These are phyloP conservation scores for Podaxis carcinomalis DNA, from an alignment of 768 basidiomycete species.

Conservation along the genomic window DNA sequence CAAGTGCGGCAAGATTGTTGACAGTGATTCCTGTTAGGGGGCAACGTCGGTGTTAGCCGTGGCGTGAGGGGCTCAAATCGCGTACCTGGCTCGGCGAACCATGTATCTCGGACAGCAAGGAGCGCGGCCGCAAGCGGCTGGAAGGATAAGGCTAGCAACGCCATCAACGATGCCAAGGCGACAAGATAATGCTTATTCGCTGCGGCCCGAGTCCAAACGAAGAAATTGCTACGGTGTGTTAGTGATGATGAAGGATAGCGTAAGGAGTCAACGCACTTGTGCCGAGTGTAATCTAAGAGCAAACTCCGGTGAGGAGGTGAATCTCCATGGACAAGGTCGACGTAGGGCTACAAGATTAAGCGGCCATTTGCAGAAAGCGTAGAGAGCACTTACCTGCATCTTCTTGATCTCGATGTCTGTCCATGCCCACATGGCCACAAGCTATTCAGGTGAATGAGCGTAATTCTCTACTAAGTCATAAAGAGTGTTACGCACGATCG, in stretches of 20 bases:
- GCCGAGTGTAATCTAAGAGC: conserved; percentile 50
- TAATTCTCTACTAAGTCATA: not conserved
- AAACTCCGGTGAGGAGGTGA: conserved; percentile 48
- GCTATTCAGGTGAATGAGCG: conserved; percentile 17
- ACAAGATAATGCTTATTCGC: conserved; percentile 49
- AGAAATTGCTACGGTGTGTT: conserved; percentile 33
- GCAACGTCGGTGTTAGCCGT: not conserved
- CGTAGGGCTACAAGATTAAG: conserved; percentile 39
- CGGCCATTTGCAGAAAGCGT: not conserved
- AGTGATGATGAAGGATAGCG: not conserved
- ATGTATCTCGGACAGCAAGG: conserved; percentile 43
- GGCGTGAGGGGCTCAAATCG: not conserved
- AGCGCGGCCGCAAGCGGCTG: conserved; percentile 52
- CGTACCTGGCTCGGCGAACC: conserved; percentile 37
- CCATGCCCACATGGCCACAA: conserved; percentile 52
- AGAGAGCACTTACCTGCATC: conserved; percentile 39
- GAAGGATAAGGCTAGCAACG: conserved; percentile 40
- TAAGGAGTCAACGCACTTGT: conserved; percentile 30
- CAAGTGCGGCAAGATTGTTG: conserved; percentile 33
- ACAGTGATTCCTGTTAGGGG: conserved; percentile 28
- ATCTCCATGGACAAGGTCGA: conserved; percentile 53
- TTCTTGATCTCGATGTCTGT: conserved; percentile 55
- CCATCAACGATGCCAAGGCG: conserved; percentile 43
- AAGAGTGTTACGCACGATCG: conserved; percentile 28
- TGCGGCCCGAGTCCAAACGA: conserved; percentile 43